Evolutionary conservation across 2,329 filamentous ascomycete species (phyloP).

Genomic region (Harringtonia aguacate): DNA sequence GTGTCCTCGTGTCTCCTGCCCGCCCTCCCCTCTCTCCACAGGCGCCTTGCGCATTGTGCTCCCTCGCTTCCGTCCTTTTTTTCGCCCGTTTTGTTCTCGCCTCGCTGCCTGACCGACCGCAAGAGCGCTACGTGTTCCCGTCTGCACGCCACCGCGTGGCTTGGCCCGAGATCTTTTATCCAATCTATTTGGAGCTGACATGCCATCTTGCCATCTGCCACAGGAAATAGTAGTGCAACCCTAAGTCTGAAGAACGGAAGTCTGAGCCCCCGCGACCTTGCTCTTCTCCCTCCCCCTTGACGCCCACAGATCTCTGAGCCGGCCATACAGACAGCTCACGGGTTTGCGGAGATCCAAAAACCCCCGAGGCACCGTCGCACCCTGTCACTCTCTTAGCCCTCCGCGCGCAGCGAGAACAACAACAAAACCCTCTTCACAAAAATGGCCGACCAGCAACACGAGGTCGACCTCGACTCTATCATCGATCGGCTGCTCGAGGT

Average conservation of each 20-base stretch:
- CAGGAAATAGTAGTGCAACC: background rate
- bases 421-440: constrained; percentile 13
- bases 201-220: too few relatives aligned
- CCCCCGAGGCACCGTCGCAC: constrained; percentile 5
- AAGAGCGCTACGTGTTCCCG: too few relatives aligned
- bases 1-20: too few relatives aligned
- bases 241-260: background rate
- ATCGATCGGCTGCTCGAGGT: constrained; percentile 97
- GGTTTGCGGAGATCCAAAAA: constrained; percentile 13
- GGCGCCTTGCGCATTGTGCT: too few relatives aligned
- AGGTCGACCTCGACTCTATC: constrained; percentile 98
- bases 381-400: constrained; percentile 2
- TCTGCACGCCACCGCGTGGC: too few relatives aligned
- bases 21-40: too few relatives aligned
- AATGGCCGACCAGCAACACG: constrained; percentile 60
- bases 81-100: too few relatives aligned
- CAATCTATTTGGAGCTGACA: too few relatives aligned
- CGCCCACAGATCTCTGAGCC: constrained; percentile 13
- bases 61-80: too few relatives aligned
- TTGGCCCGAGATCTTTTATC: too few relatives aligned
- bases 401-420: constrained; percentile 1
- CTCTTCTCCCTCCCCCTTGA: constrained; percentile 1
- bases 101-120: too few relatives aligned
- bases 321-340: constrained; percentile 7
- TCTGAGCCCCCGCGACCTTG: background rate